phyloP scores from a whole-genome alignment of 306 rosid genomes.

The Sicyos edulis region DNA sequence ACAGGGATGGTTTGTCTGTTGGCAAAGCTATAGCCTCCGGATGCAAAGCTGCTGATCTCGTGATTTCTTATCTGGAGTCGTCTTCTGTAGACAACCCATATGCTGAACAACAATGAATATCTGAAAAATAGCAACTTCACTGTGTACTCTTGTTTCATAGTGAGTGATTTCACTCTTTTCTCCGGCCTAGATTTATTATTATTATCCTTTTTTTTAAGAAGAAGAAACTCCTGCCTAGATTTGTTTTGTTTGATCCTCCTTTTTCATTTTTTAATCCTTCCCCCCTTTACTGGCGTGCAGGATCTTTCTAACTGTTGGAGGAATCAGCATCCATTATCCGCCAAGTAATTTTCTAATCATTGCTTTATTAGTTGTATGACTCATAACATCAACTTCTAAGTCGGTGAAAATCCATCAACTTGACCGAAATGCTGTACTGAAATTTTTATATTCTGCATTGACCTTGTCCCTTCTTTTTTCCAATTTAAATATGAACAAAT shows the following conservation, averaged over 20 bases:
- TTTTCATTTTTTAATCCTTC: background rate
- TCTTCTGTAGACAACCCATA: constrained; percentile 33
- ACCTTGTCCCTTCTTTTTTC: background rate
- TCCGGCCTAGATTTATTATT: too few species aligned
- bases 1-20: constrained; percentile 78
- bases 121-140: constrained; percentile 16
- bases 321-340: background rate
- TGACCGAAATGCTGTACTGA: background rate
- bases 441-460: constrained; percentile 1
- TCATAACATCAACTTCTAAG: constrained; percentile 1
- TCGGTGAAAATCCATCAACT: background rate
- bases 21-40: constrained; percentile 82
- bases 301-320: background rate
- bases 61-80: constrained; percentile 64
- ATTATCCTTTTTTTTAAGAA: too few species aligned
- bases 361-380: constrained; percentile 4
- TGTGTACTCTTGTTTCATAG: constrained; percentile 5
- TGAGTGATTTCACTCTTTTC: background rate
- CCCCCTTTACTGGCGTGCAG: background rate
- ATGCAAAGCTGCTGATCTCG: constrained; percentile 88
- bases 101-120: constrained; percentile 23
- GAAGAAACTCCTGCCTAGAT: background rate
- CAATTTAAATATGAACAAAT: background rate
- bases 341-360: background rate
- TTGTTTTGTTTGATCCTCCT: background rate